phyloP scores from a whole-genome alignment of 805 yeast genomes.

The Starmerella davenportii region DNA sequence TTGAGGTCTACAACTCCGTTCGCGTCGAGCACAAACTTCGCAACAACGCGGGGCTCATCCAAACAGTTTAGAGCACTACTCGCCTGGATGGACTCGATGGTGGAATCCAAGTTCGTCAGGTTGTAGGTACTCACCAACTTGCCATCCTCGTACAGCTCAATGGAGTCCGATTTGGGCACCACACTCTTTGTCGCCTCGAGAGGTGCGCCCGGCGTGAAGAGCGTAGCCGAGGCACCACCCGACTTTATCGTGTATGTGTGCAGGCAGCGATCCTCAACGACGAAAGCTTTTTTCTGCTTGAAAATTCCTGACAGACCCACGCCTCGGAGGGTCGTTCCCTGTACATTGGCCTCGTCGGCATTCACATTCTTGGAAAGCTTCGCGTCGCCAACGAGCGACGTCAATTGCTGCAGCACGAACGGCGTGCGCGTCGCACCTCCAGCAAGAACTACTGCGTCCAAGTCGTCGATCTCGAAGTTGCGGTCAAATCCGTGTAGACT shows the following conservation, averaged over 20 bases:
- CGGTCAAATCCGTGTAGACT: constrained; percentile 25
- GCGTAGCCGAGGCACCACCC: constrained; percentile 23
- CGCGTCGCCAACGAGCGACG: constrained; percentile 33
- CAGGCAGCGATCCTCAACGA: constrained; percentile 38
- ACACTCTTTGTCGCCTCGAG: constrained; percentile 22
- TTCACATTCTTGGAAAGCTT: constrained; percentile 63
- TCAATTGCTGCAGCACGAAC: constrained; percentile 37
- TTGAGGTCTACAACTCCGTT: constrained; percentile 12
- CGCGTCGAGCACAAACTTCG: constrained; percentile 10
- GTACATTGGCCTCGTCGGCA: constrained; percentile 86
- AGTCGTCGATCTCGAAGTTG: constrained; percentile 12
- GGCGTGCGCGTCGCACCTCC: constrained; percentile 93
- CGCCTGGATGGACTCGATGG: not conserved
- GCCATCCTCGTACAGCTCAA: constrained; percentile 29
- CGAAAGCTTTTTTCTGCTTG: constrained; percentile 38
- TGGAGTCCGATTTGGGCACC: constrained; percentile 15
- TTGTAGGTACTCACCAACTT: constrained; percentile 20
- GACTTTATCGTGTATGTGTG: constrained; percentile 33
- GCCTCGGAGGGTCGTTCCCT: constrained; percentile 78
- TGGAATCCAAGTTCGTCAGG: constrained; percentile 10
- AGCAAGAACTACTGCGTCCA: constrained; percentile 40
- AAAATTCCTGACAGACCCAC: constrained; percentile 52
- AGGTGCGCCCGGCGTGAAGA: constrained; percentile 14
- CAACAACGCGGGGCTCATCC: constrained; percentile 8
- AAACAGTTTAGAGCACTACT: constrained; percentile 8